Conservation (phyloP, 371 early-diverging fungal genomes). For the Actinomortierella wolfii region DNA sequence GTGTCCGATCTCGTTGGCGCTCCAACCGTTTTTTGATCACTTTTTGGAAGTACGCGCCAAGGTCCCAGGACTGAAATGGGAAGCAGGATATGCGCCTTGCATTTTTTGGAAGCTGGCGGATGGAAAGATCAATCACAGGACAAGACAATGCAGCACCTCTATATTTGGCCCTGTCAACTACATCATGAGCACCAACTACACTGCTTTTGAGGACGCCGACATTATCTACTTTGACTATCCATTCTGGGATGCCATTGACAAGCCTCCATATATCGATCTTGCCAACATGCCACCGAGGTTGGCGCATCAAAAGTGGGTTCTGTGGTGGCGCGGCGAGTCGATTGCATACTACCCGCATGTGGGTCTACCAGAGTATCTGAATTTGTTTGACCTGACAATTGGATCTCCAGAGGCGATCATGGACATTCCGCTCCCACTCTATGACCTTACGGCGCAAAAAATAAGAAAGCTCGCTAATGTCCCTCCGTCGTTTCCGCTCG, state of each 20-base stretch:
- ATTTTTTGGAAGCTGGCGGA: neutral
- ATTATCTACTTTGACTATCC: constrained; percentile 13
- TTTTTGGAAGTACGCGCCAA: neutral
- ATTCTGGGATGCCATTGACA: constrained; percentile 1
- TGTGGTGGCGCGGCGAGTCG: constrained; percentile 16
- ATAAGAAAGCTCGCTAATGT: constrained; percentile 1
- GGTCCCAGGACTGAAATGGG: neutral
- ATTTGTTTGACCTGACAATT: constrained; percentile 29
- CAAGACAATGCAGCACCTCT: neutral
- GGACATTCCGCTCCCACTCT: constrained; percentile 13
- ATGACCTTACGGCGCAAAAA: neutral
- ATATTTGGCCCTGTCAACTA: constrained; percentile 6
- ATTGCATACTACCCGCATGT: constrained; percentile 23
- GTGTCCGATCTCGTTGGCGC: constrained; percentile 12
- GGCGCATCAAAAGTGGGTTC: constrained; percentile 22
- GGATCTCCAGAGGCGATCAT: constrained; percentile 14
- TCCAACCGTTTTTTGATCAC: constrained; percentile 16
- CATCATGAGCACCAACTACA: constrained; percentile 16
- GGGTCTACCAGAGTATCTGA: constrained; percentile 6
- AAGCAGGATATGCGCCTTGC: constrained; percentile 6
- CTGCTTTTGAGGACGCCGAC: constrained; percentile 23
- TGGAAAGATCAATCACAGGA: too few relatives aligned
- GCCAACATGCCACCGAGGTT: constrained; percentile 18
- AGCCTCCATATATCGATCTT: constrained; percentile 17
- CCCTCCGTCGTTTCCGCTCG: constrained; percentile 1